Base-by-base conservation (phyloP, 345 rosid species). In the Linum trigynum region DNA sequence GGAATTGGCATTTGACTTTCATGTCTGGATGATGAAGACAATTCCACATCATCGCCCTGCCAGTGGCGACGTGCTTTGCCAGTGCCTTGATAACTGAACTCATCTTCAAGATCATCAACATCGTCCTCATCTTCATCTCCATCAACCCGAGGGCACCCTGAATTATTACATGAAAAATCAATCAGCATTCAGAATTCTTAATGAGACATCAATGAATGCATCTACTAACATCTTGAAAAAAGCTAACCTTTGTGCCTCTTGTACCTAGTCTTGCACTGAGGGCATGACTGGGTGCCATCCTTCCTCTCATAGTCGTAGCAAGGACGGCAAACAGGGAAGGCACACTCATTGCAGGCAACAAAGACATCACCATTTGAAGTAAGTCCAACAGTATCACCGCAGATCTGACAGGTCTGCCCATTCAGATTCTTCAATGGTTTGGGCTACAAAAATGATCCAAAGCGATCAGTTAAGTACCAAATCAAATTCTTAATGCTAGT, bases 51-150 rank as follows among this genome's bases (percentile, higher is more conserved):
- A 73, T 89, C 98, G 70, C 91, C 88, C 75, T 84, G 92, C 86
- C 86, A 92, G 66, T 76, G 92, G 64, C 72, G 86, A 74, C 91
- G 84, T 15, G 83, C 76, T 73, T 82, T 80, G 79, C 74, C 80
- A 71, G 64, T 78, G 63, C 87, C 87, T 64, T 87, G 92, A 81
- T 91, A 89, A 72, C 78, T 80, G 70, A 95, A 89, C 82, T 95
- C 99, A 71, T 95, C 89, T 79, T 89, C 98, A 41, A 95, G 72
- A 80, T 95, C 98, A 79, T 95, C 97, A 71, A 89, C 86, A 62
- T 87, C 98, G 72, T 95, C 96, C 78, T 95, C 99, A 72, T 95
- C 99, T 59, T 91, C 99, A 69, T 95, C 99, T 53, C 98, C 99
- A 39, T 87, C 91, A 59, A 95, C 97, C 66, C 96, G 91, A 63